phyloP scores from a whole-genome alignment of 768 basidiomycete genomes.

The Termitomyces sp. region DNA sequence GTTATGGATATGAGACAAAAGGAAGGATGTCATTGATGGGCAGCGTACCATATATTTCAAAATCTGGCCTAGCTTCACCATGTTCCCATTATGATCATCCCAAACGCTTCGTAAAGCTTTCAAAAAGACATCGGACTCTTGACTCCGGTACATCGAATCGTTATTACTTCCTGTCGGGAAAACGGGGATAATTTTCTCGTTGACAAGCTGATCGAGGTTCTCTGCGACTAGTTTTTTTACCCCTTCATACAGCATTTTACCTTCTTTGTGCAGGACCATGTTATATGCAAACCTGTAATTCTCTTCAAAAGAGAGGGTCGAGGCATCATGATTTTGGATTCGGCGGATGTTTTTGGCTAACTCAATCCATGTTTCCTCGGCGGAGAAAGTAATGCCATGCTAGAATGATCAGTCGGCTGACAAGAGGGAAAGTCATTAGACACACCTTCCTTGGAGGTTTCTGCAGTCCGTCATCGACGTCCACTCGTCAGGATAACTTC shows the following conservation, averaged over 20 bases:
- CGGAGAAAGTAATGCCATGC: constrained; percentile 72
- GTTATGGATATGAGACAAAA: constrained; percentile 2
- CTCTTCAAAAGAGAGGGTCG: constrained; percentile 69
- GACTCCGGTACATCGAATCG: constrained; percentile 69
- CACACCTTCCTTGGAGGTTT: constrained; percentile 42
- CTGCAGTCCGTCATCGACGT: constrained; percentile 17
- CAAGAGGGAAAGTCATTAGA: not conserved
- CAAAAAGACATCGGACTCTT: constrained; percentile 81
- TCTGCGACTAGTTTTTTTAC: constrained; percentile 72
- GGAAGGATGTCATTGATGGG: not conserved
- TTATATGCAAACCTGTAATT: constrained; percentile 19
- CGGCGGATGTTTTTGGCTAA: constrained; percentile 84
- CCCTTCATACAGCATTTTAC: constrained; percentile 75
- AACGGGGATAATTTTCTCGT: constrained; percentile 67
- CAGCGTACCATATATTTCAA: constrained; percentile 90
- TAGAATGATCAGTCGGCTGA: constrained; percentile 20
- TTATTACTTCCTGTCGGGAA: constrained; percentile 70
- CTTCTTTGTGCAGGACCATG: constrained; percentile 18
- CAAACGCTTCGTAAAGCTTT: constrained; percentile 82
- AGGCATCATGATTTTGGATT: constrained; percentile 92
- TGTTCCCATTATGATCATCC: constrained; percentile 89
- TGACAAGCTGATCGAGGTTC: constrained; percentile 78
- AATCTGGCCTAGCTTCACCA: constrained; percentile 84
- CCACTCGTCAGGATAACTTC: not conserved
- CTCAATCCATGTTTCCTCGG: constrained; percentile 78